Evolutionary conservation across 176 grass and related monocot genomes (phyloP), one percentile per base, ranked within the genome.

Genomic region (Carex kokanica): DNA sequence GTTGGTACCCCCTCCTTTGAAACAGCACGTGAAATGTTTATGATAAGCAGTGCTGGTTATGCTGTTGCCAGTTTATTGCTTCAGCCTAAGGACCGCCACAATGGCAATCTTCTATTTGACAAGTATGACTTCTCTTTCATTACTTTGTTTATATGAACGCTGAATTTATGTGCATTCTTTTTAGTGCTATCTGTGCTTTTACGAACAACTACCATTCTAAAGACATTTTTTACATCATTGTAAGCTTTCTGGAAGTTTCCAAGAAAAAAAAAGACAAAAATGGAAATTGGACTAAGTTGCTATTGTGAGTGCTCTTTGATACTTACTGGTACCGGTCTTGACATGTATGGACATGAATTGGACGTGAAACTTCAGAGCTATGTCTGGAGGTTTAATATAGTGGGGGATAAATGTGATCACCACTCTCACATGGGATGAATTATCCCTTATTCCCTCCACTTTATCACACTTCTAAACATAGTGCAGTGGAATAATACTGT

Each of bases 41-140:
- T 98, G 89, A 78, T 93, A 78, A 95, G 92, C 84, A 98, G 96
- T 88, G 96, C 96, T 87, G 93, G 96, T 82, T 98, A 98, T 93
- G 96, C 96, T 83, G 93, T 98, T 83, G 96, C 96, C 78, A 98
- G 96, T 63, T 86, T 98, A 20, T 90, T 98, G 69, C 96, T 98
- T 87, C 96, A 98, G 87, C 96, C 96, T 0, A 98, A 98, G 84
- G 96, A 98, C 79, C 89, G 96, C 31, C 96, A 98, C 87, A 98
- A 98, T 86, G 96, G 96, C 84, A 98, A 98, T 93, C 96, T 98
- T 91, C 91, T 98, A 51, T 98, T 98, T 90, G 96, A 98, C 86
- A 90, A 88, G 96, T 98, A 95, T 49, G 64, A 54, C 16, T 38
- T 77, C 15, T 55, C 62, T 43, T 87, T 8, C 17, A 88, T 29